Evolutionary conservation across 129 eudicot species (phyloP).

Genomic region (Helianthus tuberosus): DNA sequence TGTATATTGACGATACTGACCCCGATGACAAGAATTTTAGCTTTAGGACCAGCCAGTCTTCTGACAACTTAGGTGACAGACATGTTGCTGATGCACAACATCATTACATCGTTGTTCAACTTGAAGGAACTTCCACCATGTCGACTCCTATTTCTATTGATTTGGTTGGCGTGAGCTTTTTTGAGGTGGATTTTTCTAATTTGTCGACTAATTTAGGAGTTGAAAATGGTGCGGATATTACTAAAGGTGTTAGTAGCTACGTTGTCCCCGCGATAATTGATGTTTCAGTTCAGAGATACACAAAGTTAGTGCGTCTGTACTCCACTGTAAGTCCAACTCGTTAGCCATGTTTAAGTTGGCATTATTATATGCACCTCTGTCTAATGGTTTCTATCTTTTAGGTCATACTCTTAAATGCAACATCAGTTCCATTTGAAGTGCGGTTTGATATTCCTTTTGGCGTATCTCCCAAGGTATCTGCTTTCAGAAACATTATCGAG

Average conservation of each 20-base stretch:
- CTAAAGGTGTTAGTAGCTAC: constrained; percentile 49
- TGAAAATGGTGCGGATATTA: constrained; percentile 31
- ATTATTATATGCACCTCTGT: neutral
- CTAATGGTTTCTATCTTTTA: constrained; percentile 30
- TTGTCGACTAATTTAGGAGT: constrained; percentile 48
- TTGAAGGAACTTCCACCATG: constrained; percentile 80
- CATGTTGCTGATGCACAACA: constrained; percentile 61
- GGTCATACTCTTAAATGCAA: constrained; percentile 80
- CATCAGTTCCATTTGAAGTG: constrained; percentile 87
- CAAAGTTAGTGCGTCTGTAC: constrained; percentile 83
- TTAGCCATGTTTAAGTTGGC: neutral
- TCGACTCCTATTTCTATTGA: constrained; percentile 92
- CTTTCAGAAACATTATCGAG: neutral
- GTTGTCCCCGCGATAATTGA: constrained; percentile 89
- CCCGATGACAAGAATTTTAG: constrained; percentile 56
- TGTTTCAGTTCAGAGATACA: constrained; percentile 83
- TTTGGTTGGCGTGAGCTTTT: constrained; percentile 87
- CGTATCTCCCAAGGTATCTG: constrained; percentile 83
- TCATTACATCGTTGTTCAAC: constrained; percentile 68
- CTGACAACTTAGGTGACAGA: constrained; percentile 62
- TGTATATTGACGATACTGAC: constrained; percentile 61
- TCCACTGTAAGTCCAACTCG: constrained; percentile 66
- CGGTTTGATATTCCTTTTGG: constrained; percentile 99
- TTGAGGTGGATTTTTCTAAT: constrained; percentile 87
- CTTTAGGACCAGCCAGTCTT: constrained; percentile 54